Evolutionary conservation across 192 early-diverging fungal species (phyloP).

Genomic region (Paraglomus occultum): DNA sequence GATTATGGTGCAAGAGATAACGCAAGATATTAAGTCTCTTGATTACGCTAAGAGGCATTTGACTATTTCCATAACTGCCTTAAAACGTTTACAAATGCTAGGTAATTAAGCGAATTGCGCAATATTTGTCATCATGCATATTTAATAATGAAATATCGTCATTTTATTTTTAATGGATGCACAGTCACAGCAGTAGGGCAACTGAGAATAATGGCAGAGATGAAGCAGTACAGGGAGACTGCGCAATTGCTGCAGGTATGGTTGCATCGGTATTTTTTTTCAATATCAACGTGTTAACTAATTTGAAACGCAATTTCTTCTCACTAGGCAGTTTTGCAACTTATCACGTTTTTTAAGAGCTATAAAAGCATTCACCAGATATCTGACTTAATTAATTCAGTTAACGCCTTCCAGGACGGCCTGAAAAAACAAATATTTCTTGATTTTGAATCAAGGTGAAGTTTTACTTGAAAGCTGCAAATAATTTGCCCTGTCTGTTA

Average conservation of each 20-base stretch:
- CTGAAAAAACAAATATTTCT: conserved; percentile 61
- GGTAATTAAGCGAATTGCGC: conserved; percentile 40
- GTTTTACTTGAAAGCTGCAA: conserved; percentile 15
- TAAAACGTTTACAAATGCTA: conserved; percentile 88
- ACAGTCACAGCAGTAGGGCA: conserved; percentile 72
- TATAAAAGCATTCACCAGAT: conserved; percentile 78
- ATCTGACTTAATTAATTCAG: conserved; percentile 60
- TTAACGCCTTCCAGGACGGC: conserved; percentile 61
- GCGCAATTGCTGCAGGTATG: conserved; percentile 74
- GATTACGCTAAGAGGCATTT: conserved; percentile 95
- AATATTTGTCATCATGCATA: background rate
- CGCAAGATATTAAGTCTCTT: conserved; percentile 90
- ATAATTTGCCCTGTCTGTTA: conserved; percentile 17
- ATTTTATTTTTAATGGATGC: background rate
- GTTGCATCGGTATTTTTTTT: background rate
- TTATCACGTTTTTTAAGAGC: conserved; percentile 71
- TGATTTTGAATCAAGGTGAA: conserved; percentile 72
- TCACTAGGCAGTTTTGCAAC: conserved; percentile 66
- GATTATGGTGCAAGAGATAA: conserved; percentile 89
- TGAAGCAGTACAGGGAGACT: conserved; percentile 75
- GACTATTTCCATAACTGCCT: conserved; percentile 71
- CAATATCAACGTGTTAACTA: background rate
- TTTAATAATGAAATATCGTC: background rate
- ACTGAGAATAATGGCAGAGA: conserved; percentile 59
- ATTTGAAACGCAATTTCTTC: background rate